Percentiles rank a stretch among this genome's conserved stretches.
Conservation (phyloP, 1,284 basidiomycete species). For the Ceratorhiza oryzae-sativae region DNA sequence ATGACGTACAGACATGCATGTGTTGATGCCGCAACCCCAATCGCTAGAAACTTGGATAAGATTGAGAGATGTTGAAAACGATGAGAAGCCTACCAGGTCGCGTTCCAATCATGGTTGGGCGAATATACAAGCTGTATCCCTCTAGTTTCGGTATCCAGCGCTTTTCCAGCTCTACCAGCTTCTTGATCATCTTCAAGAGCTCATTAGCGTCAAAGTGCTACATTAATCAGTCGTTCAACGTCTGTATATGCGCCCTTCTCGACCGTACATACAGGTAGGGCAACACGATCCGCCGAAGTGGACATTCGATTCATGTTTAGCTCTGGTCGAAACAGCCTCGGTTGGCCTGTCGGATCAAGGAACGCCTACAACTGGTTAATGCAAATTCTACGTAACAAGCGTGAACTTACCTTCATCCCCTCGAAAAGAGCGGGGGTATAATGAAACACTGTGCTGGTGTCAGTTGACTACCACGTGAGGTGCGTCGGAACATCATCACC, state of each 20-base stretch:
- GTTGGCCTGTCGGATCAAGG: constrained; percentile 66
- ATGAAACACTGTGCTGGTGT: constrained; percentile 56
- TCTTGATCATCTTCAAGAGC: constrained; percentile 72
- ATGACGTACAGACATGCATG: constrained; percentile 77
- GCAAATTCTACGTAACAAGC: neutral
- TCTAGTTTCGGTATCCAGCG: constrained; percentile 76
- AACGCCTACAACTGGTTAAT: constrained; percentile 64
- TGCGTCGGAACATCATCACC: constrained; percentile 50
- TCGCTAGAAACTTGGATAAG: constrained; percentile 50
- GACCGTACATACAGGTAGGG: constrained; percentile 62
- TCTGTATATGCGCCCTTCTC: neutral
- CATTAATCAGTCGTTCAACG: neutral
- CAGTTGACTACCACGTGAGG: constrained; percentile 36
- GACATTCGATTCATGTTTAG: constrained; percentile 81
- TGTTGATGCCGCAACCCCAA: constrained; percentile 74
- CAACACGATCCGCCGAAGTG: constrained; percentile 65
- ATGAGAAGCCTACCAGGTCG: constrained; percentile 59
- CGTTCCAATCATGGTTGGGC: constrained; percentile 86
- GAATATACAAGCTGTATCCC: constrained; percentile 79
- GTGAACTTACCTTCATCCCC: constrained; percentile 75
- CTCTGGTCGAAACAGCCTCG: constrained; percentile 78
- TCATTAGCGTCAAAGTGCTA: constrained; percentile 69
- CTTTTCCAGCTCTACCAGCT: constrained; percentile 69
- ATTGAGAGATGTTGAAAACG: neutral
- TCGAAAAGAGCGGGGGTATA: constrained; percentile 84